phyloP scores from a whole-genome alignment of 768 basidiomycete genomes.

The Hortiboletus flavorubellus region DNA sequence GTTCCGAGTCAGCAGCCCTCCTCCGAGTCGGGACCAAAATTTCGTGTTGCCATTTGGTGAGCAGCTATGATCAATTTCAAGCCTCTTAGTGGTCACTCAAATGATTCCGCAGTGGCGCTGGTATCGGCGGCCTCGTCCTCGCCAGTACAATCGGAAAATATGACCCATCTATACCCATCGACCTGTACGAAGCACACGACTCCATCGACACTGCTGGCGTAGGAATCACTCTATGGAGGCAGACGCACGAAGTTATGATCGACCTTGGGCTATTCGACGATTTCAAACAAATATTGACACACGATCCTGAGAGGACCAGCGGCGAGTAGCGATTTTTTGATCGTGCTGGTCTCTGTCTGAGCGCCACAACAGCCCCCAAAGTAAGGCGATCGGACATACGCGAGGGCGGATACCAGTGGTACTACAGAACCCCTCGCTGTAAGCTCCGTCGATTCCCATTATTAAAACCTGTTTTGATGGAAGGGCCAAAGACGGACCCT shows the following conservation, averaged over 20 bases:
- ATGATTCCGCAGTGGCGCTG: constrained; percentile 31
- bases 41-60: constrained; percentile 25
- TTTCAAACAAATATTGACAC: constrained; percentile 16
- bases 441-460: background rate
- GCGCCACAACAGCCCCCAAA: background rate
- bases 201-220: constrained; percentile 39
- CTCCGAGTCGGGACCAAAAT: constrained; percentile 2
- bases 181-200: constrained; percentile 46
- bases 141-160: constrained; percentile 37
- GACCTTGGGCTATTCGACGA: constrained; percentile 42
- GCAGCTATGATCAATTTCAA: background rate
- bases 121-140: constrained; percentile 43
- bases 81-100: background rate
- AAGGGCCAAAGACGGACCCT: constrained; percentile 4
- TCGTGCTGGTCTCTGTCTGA: background rate
- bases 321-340: constrained; percentile 6
- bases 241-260: constrained; percentile 45
- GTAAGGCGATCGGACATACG: constrained; percentile 28
- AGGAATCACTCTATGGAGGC: constrained; percentile 44
- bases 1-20: background rate
- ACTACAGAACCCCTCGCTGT: constrained; percentile 22
- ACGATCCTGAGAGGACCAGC: constrained; percentile 5
- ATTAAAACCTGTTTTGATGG: background rate
- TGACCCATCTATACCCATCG: constrained; percentile 32
- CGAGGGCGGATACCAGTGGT: constrained; percentile 32